phyloP scores from a whole-genome alignment of 495 filamentous ascomycete species.

The Neurospora cerealis region DNA sequence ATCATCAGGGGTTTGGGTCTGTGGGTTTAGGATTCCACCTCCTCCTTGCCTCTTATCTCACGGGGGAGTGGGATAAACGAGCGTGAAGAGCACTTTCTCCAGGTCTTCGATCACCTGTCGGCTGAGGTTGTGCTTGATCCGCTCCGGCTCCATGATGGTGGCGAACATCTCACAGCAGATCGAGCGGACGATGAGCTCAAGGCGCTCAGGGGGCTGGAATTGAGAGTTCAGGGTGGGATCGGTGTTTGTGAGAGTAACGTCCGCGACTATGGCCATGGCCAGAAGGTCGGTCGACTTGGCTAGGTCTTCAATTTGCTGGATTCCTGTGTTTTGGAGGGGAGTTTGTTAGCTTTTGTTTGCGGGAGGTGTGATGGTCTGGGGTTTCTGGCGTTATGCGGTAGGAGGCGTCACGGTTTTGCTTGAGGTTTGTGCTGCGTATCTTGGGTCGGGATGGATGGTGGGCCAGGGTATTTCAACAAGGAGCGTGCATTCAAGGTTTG shows the following conservation, averaged over 20 bases:
- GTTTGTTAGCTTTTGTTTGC: background rate
- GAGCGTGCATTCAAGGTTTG: no score
- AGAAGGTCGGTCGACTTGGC: background rate
- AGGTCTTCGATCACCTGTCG: conserved; percentile 2
- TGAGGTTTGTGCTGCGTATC: no score
- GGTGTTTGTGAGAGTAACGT: background rate
- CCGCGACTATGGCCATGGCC: background rate
- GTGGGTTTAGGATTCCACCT: background rate
- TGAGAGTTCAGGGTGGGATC: background rate
- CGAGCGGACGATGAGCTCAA: background rate
- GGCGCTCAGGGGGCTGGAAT: background rate
- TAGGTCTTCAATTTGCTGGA: background rate
- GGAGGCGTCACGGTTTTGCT: no score
- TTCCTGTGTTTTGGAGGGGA: no score
- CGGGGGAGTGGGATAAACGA: conserved; percentile 16
- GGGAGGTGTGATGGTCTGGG: no score
- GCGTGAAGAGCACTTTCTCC: conserved; percentile 15
- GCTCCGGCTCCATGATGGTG: background rate
- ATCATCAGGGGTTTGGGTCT: background rate
- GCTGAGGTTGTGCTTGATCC: background rate
- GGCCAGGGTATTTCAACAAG: no score
- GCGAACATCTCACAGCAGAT: background rate
- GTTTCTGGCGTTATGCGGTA: no score
- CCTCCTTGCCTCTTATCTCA: background rate
- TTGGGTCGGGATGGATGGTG: no score